Conservation (phyloP, 2,329 filamentous ascomycete genomes). For the Penicillium frequentans region DNA sequence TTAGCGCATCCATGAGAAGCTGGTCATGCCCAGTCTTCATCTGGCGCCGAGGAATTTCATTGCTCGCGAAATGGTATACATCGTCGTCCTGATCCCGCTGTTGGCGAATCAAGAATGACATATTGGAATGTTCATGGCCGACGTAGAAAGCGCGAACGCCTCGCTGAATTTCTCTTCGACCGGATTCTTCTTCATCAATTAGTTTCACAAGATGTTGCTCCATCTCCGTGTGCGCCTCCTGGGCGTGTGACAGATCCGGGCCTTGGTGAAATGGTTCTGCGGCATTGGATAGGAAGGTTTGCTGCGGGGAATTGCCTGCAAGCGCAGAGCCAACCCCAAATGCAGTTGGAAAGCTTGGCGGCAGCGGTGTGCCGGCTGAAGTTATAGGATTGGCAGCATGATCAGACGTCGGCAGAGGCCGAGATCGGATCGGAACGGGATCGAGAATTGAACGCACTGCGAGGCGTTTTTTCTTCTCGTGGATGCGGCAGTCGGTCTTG, state of each 20-base stretch:
- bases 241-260: constrained; percentile 34
- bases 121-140: constrained; percentile 57
- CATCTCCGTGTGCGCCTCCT: constrained; percentile 42
- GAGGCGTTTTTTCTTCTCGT: constrained; percentile 53
- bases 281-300: constrained; percentile 19
- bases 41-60: constrained; percentile 45
- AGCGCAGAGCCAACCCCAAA: constrained; percentile 22
- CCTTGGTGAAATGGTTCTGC: constrained; percentile 27
- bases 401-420: constrained; percentile 33
- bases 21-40: constrained; percentile 46
- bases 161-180: constrained; percentile 48
- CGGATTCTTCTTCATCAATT: constrained; percentile 50
- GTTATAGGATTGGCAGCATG: constrained; percentile 20
- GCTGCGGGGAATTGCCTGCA: constrained; percentile 15
- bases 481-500: constrained; percentile 47
- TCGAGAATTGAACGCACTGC: constrained; percentile 42
- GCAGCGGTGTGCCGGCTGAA: constrained; percentile 17
- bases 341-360: constrained; percentile 29
- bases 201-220: constrained; percentile 53
- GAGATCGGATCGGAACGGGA: constrained; percentile 49
- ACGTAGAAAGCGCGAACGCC: constrained; percentile 55
- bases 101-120: constrained; percentile 56
- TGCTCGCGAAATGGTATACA: constrained; percentile 46
- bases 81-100: constrained; percentile 45
- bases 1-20: constrained; percentile 50